A percentile compares a stretch with the other conserved stretches of the same genome.
Conservation (phyloP, 2,329 filamentous ascomycete species). For the Sarocladiaceae sp. region DNA sequence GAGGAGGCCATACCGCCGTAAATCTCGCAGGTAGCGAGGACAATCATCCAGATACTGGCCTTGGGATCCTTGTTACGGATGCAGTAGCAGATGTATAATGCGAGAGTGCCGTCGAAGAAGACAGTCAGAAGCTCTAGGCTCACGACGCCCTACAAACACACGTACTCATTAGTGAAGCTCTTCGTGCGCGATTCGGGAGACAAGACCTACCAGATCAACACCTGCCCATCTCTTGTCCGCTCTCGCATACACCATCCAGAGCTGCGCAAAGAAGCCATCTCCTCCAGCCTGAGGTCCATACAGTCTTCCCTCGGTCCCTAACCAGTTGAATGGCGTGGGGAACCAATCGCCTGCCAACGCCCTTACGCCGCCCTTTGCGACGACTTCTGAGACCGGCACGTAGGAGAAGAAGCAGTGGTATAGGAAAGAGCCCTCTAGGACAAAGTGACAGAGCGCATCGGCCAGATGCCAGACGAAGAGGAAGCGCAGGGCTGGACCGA, state of each 20-base stretch:
- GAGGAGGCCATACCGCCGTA: constrained; percentile 49
- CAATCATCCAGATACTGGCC: constrained; percentile 58
- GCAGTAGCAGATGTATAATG: constrained; percentile 56
- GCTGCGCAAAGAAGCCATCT: constrained; percentile 49
- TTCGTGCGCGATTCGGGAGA: background rate
- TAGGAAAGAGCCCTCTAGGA: constrained; percentile 86
- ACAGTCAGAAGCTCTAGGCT: constrained; percentile 64
- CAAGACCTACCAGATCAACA: constrained; percentile 46
- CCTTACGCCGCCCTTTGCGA: constrained; percentile 21
- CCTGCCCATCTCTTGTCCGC: constrained; percentile 62
- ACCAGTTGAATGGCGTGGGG: constrained; percentile 47
- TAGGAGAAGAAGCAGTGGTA: constrained; percentile 86
- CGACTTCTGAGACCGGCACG: constrained; percentile 26
- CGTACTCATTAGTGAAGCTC: background rate
- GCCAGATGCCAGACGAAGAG: constrained; percentile 95
- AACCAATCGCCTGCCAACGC: constrained; percentile 26
- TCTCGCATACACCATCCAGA: constrained; percentile 67
- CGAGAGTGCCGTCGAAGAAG: constrained; percentile 56
- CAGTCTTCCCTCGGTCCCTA: constrained; percentile 41
- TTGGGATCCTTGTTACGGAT: constrained; percentile 51
- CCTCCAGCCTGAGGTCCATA: constrained; percentile 56
- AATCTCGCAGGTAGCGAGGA: constrained; percentile 62
- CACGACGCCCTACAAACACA: constrained; percentile 41
- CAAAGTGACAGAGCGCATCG: constrained; percentile 85
- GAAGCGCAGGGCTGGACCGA: constrained; percentile 52